Percentiles rank a stretch among this genome's conserved stretches.
phyloP scores from a whole-genome alignment of 495 filamentous ascomycete species.

The Talaromyces stipitatus region DNA sequence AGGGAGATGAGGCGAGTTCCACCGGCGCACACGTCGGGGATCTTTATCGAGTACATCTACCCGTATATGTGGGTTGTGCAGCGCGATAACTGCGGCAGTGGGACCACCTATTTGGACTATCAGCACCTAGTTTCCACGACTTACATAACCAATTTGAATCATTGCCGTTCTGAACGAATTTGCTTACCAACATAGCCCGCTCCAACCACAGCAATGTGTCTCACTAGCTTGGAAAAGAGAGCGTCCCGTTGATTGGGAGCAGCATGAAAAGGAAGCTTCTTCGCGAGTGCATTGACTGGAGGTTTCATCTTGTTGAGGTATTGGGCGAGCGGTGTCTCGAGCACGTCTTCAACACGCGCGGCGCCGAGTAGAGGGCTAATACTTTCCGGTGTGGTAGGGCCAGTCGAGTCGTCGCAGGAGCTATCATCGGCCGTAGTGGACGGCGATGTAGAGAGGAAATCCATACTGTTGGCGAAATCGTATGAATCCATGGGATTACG shows the following conservation, averaged over 20 bases:
- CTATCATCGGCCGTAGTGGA: slow-evolving; percentile 18
- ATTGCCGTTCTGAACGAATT: neutral
- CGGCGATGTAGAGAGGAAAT: slow-evolving; percentile 15
- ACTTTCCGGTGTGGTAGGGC: slow-evolving; percentile 46
- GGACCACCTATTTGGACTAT: slow-evolving; percentile 52
- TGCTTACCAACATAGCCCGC: slow-evolving; percentile 57
- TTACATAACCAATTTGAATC: neutral
- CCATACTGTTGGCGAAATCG: slow-evolving; percentile 15
- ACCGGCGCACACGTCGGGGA: slow-evolving; percentile 53
- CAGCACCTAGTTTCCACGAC: neutral
- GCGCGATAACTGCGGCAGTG: slow-evolving; percentile 67
- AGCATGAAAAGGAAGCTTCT: neutral
- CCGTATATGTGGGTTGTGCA: slow-evolving; percentile 56
- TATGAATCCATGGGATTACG: neutral
- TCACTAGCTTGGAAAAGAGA: slow-evolving; percentile 20
- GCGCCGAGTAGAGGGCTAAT: slow-evolving; percentile 35
- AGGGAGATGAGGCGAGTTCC: slow-evolving; percentile 67
- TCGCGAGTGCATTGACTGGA: neutral
- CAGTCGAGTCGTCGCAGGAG: slow-evolving; percentile 29
- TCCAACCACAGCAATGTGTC: slow-evolving; percentile 55
- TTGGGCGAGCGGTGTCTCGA: slow-evolving; percentile 17
- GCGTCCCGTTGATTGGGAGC: neutral
- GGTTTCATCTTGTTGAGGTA: slow-evolving; percentile 9
- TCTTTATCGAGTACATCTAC: slow-evolving; percentile 71
- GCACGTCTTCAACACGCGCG: slow-evolving; percentile 20